These are phyloP conservation scores for Colletotrichum noveboracense DNA, from an alignment of 2,329 filamentous ascomycete genomes.

Conservation along the genomic window DNA sequence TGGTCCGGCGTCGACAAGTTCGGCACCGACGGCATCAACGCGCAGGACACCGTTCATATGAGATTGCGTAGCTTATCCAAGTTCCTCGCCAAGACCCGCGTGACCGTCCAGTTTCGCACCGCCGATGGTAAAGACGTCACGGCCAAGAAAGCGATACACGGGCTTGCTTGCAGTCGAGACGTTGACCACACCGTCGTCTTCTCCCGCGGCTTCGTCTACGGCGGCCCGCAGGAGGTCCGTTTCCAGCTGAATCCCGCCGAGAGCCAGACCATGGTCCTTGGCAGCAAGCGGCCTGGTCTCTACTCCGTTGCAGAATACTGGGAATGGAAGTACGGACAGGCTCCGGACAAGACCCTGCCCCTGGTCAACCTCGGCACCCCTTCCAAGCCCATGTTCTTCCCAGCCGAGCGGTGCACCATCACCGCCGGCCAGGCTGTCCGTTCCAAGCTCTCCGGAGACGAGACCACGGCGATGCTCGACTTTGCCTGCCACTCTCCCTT, in stretches of 20 bases:
- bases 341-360: constrained; percentile 41
- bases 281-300: constrained; percentile 24
- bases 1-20: neutral
- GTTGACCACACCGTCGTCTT: neutral
- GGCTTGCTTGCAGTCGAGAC: constrained; percentile 23
- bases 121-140: constrained; percentile 19
- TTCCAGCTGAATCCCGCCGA: constrained; percentile 31
- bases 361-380: constrained; percentile 70
- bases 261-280: constrained; percentile 23
- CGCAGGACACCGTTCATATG: neutral
- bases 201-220: constrained; percentile 9
- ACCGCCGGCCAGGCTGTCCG: constrained; percentile 68
- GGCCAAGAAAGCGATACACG: constrained; percentile 29
- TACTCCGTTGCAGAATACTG: constrained; percentile 49
- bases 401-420: constrained; percentile 69
- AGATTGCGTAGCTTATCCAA: constrained; percentile 36
- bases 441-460: constrained; percentile 60
- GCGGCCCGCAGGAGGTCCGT: constrained; percentile 30
- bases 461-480: constrained; percentile 72
- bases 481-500: constrained; percentile 73
- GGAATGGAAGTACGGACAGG: constrained; percentile 30
- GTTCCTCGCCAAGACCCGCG: constrained; percentile 42
- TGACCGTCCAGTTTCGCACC: constrained; percentile 36
- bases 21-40: neutral
- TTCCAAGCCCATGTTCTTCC: constrained; percentile 65